Conservation (phyloP, 768 basidiomycete species). For the Cystobasidium onofrii region DNA sequence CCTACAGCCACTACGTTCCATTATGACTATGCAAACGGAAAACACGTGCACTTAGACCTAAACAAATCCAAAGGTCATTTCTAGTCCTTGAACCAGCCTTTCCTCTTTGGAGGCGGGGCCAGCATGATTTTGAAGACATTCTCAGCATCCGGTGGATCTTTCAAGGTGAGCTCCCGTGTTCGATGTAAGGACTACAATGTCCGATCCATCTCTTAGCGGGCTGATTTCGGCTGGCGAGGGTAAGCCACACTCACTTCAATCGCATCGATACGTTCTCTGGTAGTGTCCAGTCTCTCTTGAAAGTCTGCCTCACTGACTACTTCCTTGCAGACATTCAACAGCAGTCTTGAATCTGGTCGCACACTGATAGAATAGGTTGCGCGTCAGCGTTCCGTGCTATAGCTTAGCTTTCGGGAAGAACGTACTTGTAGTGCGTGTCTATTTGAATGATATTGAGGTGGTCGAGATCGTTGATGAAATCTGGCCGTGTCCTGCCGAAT, state of each 20-base stretch:
- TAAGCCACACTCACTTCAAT: constrained; percentile 2
- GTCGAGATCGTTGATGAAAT: constrained; percentile 66
- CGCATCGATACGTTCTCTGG: neutral
- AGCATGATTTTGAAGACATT: constrained; percentile 31
- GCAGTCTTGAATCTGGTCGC: constrained; percentile 68
- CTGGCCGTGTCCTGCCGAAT: constrained; percentile 73
- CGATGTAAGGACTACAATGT: constrained; percentile 66
- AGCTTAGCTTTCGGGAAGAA: constrained; percentile 2
- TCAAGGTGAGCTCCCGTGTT: constrained; percentile 46
- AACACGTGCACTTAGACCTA: neutral
- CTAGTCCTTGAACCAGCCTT: constrained; percentile 17
- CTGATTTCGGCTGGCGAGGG: constrained; percentile 54
- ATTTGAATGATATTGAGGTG: constrained; percentile 66
- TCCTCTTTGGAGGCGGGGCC: neutral
- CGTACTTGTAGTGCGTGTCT: constrained; percentile 52
- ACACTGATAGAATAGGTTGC: constrained; percentile 58
- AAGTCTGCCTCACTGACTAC: constrained; percentile 69
- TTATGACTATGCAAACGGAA: neutral
- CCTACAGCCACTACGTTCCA: too few relatives aligned
- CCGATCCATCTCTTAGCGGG: constrained; percentile 69
- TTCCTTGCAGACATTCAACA: constrained; percentile 62
- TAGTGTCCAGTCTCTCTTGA: constrained; percentile 51
- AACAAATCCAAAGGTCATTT: neutral
- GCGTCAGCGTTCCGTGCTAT: constrained; percentile 19
- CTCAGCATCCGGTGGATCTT: constrained; percentile 20